Evolutionary conservation across 1,139 yeast genomes (phyloP).

Genomic region (Lodderomyces elongisporus): DNA sequence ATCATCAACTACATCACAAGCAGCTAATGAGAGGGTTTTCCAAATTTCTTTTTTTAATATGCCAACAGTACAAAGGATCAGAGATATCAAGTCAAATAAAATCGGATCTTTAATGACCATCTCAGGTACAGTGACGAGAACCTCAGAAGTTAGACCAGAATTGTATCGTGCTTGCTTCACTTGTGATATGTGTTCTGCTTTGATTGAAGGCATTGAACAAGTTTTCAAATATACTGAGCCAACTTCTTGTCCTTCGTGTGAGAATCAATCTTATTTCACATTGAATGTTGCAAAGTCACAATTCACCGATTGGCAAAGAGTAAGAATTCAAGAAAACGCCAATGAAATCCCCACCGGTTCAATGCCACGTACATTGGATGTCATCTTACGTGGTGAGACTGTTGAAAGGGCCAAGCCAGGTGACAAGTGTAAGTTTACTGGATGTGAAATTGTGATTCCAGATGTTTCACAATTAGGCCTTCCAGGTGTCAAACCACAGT

Average conservation of each 20-base stretch:
- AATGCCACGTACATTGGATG: slow-evolving; percentile 97
- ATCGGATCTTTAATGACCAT: slow-evolving; percentile 83
- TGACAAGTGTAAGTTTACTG: slow-evolving; percentile 91
- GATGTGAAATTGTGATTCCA: slow-evolving; percentile 93
- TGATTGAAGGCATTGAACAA: slow-evolving; percentile 88
- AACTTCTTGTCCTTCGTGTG: slow-evolving; percentile 85
- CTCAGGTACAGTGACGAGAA: slow-evolving; percentile 94
- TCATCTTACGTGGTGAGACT: slow-evolving; percentile 86
- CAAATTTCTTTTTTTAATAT: slow-evolving; percentile 88
- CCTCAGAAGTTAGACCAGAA: slow-evolving; percentile 97
- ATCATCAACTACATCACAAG: slow-evolving; percentile 23
- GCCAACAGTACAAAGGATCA: slow-evolving; percentile 76
- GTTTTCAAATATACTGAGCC: slow-evolving; percentile 94
- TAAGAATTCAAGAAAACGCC: slow-evolving; percentile 91
- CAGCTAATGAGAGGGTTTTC: slow-evolving; percentile 65
- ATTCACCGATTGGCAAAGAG: slow-evolving; percentile 96
- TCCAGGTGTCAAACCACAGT: slow-evolving; percentile 90
- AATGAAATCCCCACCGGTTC: slow-evolving; percentile 97
- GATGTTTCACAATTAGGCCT: slow-evolving; percentile 93
- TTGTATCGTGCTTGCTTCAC: slow-evolving; percentile 80
- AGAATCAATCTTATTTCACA: slow-evolving; percentile 83
- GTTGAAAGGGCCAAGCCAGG: slow-evolving; percentile 98
- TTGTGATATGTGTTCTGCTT: slow-evolving; percentile 84
- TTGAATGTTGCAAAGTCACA: slow-evolving; percentile 78
- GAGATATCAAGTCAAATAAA: slow-evolving; percentile 86